A percentile compares a stretch with the other conserved stretches of the same genome.
phyloP scores from a whole-genome alignment of 306 rosid genomes.

The Medicago ruthenica region DNA sequence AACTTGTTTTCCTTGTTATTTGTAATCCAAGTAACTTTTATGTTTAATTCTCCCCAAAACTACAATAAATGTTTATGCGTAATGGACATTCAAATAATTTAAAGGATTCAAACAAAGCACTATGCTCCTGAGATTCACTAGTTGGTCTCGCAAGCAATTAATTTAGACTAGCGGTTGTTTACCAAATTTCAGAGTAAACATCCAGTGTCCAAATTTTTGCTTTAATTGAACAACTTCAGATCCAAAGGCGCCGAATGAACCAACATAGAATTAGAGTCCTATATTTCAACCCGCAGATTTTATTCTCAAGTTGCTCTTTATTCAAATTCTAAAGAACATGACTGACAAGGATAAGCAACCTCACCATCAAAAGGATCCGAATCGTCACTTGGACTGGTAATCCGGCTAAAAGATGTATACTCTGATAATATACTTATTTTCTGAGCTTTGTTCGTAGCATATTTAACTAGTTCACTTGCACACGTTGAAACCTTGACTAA shows the following conservation, averaged over 20 bases:
- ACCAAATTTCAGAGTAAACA: too few species aligned
- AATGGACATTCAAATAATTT: too few species aligned
- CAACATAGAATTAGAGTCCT: constrained; percentile 91
- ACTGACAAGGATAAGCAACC: constrained; percentile 26
- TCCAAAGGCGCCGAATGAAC: constrained; percentile 92
- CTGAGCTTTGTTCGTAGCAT: constrained; percentile 49
- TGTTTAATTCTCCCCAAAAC: too few species aligned
- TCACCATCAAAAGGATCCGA: constrained; percentile 86
- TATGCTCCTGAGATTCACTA: too few species aligned
- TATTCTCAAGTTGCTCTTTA: constrained; percentile 7
- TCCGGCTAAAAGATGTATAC: constrained; percentile 73
- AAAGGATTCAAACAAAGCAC: too few species aligned
- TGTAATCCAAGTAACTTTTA: too few species aligned
- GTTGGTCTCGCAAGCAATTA: too few species aligned
- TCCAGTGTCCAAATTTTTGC: constrained; percentile 84
- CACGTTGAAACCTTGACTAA: background rate
- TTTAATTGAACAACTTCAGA: constrained; percentile 81
- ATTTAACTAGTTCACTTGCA: background rate
- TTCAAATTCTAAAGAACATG: constrained; percentile 11
- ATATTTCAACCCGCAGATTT: constrained; percentile 44
- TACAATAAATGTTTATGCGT: too few species aligned
- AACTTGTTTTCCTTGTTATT: too few species aligned
- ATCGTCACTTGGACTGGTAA: constrained; percentile 52
- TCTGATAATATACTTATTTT: constrained; percentile 70
- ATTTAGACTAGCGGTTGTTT: too few species aligned